Base-by-base conservation (phyloP, 768 basidiomycete species). In the Boletus rex-veris region DNA sequence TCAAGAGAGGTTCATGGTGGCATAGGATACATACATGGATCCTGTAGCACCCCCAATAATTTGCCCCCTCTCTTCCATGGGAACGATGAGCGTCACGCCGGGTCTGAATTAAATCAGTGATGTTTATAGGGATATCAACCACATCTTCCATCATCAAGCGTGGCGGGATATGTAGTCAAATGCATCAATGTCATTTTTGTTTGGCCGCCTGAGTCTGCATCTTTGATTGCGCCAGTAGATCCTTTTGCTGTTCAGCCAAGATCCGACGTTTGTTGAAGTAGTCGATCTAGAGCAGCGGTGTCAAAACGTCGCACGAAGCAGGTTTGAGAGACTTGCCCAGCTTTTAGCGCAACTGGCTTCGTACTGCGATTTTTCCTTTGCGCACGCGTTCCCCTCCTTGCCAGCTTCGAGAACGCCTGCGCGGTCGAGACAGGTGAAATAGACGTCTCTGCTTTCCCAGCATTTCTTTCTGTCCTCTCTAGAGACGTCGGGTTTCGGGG, bases 181-280 rank as follows among this genome's bases (percentile, higher is more conserved):
- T 28, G 7, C 28, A 28, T 28, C 28, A 2, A 2, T 28, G 28
- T 28, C 7, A 60, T 55, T 48, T 49, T 38, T 61, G 62, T 30
- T 68, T 66, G n/a, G 65, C 62, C 10, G 69, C 61, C 37, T 68
- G 58, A 12, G 74, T 8, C 60, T 28, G 28, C 28, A 28, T 28
- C 28, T 28, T 28, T 28, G 28, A 28, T 7, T 28, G 28, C 28
- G 28, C 68, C 59, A 90, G 77, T 49, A 86, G 74, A 38, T 84
- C 82, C 63, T 86, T 89, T 70, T 92, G 90, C 52, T 84, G 82
- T 55, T 88, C 89, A 9, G 83, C 88, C 48, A 94, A 80, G 35
- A 91, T 81, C 49, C 94, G 79, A 35, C 93, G 83, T 68, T 92
- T 89, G 74, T 97, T 96, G 65, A 98, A 97, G 69, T 98, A 96